Evolutionary conservation across 2,329 filamentous ascomycete species (phyloP), one percentile per base, ranked within the genome.

Genomic region (Arthrobotrys musiformis): DNA sequence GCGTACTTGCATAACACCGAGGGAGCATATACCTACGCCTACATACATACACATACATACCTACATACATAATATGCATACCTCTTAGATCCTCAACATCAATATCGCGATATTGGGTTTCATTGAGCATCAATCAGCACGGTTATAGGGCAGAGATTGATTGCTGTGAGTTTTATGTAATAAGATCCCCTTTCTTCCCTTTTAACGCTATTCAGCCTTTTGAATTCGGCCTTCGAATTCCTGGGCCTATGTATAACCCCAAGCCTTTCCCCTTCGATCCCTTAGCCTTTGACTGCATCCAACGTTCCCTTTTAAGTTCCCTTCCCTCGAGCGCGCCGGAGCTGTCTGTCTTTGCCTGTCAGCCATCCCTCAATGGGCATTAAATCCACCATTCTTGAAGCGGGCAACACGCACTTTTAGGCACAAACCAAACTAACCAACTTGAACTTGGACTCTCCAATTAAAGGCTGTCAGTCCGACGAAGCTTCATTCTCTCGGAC

Each of bases 391-490:
- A 58, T 64, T 26, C 44, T 63, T 40, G 44, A 33, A 68, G 46
- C 30, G 44, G 40, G 61, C 52, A 68, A 54, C 70, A 62, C 62
- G n/a, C n/a, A n/a, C n/a, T n/a, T 68, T 67, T 58, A 26, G 52
- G 37, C 44, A 61, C 35, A 44, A 19, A 24, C 42, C 33, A 54
- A 50, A 48, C 61, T 66, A 54, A 60, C 72, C 68, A 70, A 70
- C 64, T 64, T 67, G 46, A 30, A 37, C 26, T 52, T 52, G 54
- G 63, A 40, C 56, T 70, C 54, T 70, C 56, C 62, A 60, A 60
- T 76, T 63, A 46, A 54, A 76, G 64, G 22, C 61, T 52, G 69
- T 50, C 52, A 58, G 35, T 67, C 50, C 70, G 52, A 67, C 70
- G 42, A 74, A 68, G 66, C 66, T 70, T 35, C 70, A 46, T 24